Base-by-base conservation (phyloP, 2,329 filamentous ascomycete genomes). In the Ascochyta fabae region DNA sequence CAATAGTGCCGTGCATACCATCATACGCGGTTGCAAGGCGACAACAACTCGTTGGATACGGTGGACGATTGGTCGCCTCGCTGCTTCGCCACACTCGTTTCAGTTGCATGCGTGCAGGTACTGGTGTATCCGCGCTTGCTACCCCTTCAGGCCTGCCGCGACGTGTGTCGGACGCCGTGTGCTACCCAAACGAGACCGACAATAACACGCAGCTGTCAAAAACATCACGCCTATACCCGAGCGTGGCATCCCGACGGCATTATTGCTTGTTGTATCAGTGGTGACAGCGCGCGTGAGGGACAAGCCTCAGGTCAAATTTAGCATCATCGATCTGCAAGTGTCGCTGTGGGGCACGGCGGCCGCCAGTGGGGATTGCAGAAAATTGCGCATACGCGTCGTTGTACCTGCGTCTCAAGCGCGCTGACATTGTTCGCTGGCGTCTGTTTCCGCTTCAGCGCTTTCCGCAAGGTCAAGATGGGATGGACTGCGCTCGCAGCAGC, bases 381-480 rank as follows among this genome's bases (percentile, higher is more conserved):
- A 53, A 47, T 53, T 53, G 50, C 48, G 53, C 55, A 46, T 54
- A 58, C 51, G 55, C 55, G 42, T 53, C 39, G 19, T 15, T 41
- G 54, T 58, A 58, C 55, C 55, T 58, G 55, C 55, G 33, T 57
- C 48, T 48, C 48, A 57, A 57, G 54, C 54, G 48, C 44, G 19
- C 3, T 38, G 36, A 24, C 41, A 15, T 47, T 15, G 51, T 39
- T 48, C 26, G 53, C 33, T 38, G 47, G 38, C 47, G 42, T 34
- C 6, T 42, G 33, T 43, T 22, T 40, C 36, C 36, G 24, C 12
- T 26, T 3, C 31, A 46, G n/a, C 24, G 27, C 29, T 45, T 44
- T 19, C 22, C 24, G 23, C 53, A 43, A 39, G 19, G 38, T 47
- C 47, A 31, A 35, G 15, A 29, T 48, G 31, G 36, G 2, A 23